phyloP scores from a whole-genome alignment of 1,284 basidiomycete genomes.

The Tilletia horrida region DNA sequence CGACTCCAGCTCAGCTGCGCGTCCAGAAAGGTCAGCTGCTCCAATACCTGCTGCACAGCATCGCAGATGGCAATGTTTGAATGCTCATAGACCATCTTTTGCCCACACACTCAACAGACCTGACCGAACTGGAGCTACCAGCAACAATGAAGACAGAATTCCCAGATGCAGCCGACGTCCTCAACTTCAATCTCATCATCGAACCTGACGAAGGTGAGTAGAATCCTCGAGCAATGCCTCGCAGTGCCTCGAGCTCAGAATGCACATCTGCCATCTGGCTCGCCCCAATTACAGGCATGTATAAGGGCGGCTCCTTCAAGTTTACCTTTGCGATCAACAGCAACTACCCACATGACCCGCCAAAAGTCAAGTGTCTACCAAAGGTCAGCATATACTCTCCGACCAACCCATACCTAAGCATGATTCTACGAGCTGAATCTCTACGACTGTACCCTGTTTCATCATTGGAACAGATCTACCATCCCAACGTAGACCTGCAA shows the following conservation, averaged over 20 bases:
- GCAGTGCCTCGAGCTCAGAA: not conserved
- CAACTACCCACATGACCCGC: conserved; percentile 98
- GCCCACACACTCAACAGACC: conserved; percentile 62
- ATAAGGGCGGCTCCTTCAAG: conserved; percentile 85
- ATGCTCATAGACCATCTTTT: not conserved
- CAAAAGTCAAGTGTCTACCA: conserved; percentile 95
- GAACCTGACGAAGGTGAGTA: conserved; percentile 86
- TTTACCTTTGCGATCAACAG: conserved; percentile 95
- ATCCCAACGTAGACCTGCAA: conserved; percentile 95
- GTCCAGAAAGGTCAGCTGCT: conserved; percentile 84
- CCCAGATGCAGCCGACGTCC: conserved; percentile 82
- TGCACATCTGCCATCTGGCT: conserved; percentile 10
- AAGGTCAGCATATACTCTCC: conserved; percentile 70
- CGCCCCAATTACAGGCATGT: conserved; percentile 71
- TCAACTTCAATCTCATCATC: conserved; percentile 93
- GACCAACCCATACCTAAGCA: no score
- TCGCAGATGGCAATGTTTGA: not conserved
- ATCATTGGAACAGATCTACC: conserved; percentile 75
- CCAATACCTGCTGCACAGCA: not conserved
- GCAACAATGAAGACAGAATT: conserved; percentile 93
- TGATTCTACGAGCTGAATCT: no score
- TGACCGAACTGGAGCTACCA: conserved; percentile 94
- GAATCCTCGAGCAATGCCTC: no score
- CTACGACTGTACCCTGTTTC: no score
- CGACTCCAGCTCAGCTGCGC: conserved; percentile 90